A percentile compares a stretch with the other conserved stretches of the same genome.
Evolutionary conservation across 2,329 filamentous ascomycete genomes (phyloP).

Genomic region (Alternaria gaisen): DNA sequence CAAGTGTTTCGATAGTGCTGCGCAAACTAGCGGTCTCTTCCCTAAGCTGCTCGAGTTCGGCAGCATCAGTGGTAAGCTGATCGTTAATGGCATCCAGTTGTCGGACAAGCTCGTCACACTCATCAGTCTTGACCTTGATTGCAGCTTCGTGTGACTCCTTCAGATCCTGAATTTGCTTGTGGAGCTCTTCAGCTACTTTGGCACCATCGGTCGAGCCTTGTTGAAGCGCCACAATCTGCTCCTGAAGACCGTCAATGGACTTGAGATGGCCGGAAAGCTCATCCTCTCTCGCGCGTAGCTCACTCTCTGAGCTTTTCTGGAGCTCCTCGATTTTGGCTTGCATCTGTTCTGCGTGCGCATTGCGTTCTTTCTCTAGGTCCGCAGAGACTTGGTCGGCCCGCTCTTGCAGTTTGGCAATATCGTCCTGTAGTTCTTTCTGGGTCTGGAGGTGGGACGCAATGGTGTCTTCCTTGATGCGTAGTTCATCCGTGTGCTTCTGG

Average conservation of each 20-base stretch:
- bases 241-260: constrained; percentile 45
- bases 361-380: constrained; percentile 43
- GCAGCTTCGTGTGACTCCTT: constrained; percentile 43
- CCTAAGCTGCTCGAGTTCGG: constrained; percentile 38
- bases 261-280: constrained; percentile 43
- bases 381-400: constrained; percentile 40
- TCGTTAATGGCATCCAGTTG: constrained; percentile 48
- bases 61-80: constrained; percentile 42
- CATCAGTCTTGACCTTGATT: constrained; percentile 39
- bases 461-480: constrained; percentile 42
- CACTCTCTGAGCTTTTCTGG: constrained; percentile 34
- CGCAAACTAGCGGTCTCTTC: constrained; percentile 40
- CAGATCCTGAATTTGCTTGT: constrained; percentile 43
- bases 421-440: constrained; percentile 36
- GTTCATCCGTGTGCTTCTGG: constrained; percentile 46
- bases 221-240: constrained; percentile 43
- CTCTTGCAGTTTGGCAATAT: constrained; percentile 39
- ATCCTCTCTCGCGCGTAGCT: constrained; percentile 37
- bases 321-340: constrained; percentile 41
- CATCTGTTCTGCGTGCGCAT: constrained; percentile 35
- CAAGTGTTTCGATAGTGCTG: constrained; percentile 46
- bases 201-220: constrained; percentile 47
- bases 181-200: constrained; percentile 41
- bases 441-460: constrained; percentile 38
- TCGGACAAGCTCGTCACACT: constrained; percentile 45